These are phyloP conservation scores for Saccharomycopsis sp. DNA, from an alignment of 805 yeast genomes.

Conservation along the genomic window DNA sequence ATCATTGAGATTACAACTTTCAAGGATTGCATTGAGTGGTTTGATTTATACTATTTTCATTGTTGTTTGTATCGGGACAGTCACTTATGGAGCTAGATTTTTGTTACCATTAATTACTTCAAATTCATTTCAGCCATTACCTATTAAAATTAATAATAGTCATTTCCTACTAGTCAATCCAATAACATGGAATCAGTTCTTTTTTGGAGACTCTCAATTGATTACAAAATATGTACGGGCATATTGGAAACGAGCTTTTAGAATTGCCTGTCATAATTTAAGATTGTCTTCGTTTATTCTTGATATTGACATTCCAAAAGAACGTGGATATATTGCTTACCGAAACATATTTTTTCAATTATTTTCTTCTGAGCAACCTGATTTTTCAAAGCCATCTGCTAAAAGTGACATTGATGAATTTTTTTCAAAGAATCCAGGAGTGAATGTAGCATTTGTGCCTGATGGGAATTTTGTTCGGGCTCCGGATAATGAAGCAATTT, in stretches of 20 bases:
- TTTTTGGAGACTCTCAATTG: conserved; percentile 19
- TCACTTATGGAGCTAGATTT: conserved; percentile 43
- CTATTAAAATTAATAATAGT: conserved; percentile 13
- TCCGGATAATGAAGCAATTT: conserved; percentile 74
- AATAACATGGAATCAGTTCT: conserved; percentile 6
- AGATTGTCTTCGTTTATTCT: conserved; percentile 78
- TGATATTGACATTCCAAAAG: conserved; percentile 52
- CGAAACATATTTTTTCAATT: conserved; percentile 32
- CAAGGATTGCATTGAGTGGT: conserved; percentile 66
- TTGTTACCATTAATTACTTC: conserved; percentile 27
- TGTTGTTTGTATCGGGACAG: conserved; percentile 63
- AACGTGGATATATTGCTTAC: conserved; percentile 62
- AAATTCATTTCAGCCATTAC: conserved; percentile 23
- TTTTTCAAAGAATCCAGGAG: conserved; percentile 36
- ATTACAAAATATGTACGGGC: conserved; percentile 34
- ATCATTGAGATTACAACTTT: conserved; percentile 64
- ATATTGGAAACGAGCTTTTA: conserved; percentile 61
- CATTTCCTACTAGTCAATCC: conserved; percentile 12
- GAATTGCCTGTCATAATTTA: conserved; percentile 45
- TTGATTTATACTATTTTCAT: conserved; percentile 70
- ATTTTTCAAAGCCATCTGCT: conserved; percentile 52
- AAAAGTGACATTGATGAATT: conserved; percentile 36
- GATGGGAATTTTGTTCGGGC: conserved; percentile 82
- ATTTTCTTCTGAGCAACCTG: conserved; percentile 42
- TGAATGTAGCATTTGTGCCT: conserved; percentile 59